phyloP scores from a whole-genome alignment of 2,329 filamentous ascomycete species.

The Trichophyton equinum region DNA sequence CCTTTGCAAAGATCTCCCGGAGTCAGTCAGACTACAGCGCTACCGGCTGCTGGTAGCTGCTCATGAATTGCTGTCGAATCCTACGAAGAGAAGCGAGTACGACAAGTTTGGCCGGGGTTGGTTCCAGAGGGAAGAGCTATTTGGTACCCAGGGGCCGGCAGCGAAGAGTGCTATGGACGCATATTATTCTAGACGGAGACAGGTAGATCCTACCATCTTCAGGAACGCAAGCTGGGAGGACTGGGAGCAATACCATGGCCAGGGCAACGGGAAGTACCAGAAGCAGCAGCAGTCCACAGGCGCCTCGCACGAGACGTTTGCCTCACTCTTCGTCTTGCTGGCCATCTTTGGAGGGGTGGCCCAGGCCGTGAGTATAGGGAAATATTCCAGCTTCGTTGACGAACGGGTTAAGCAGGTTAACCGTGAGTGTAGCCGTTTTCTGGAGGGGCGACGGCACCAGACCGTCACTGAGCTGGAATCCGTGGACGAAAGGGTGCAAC shows the following conservation, averaged over 20 bases:
- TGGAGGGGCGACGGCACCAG: slow-evolving; percentile 42
- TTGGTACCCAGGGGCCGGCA: slow-evolving; percentile 11
- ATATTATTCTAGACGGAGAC: slow-evolving; percentile 22
- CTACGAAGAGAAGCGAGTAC: slow-evolving; percentile 64
- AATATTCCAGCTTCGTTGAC: slow-evolving; percentile 49
- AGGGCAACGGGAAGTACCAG: slow-evolving; percentile 23
- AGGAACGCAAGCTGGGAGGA: slow-evolving; percentile 95
- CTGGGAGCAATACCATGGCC: slow-evolving; percentile 71
- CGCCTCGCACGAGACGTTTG: slow-evolving; percentile 69
- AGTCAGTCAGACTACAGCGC: slow-evolving; percentile 61
- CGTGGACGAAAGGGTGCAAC: slow-evolving; percentile 55
- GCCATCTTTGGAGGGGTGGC: slow-evolving; percentile 57
- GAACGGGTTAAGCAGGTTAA: slow-evolving; percentile 55
- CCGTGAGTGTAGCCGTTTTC: slow-evolving; percentile 47
- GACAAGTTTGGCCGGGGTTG: slow-evolving; percentile 74
- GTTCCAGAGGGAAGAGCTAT: slow-evolving; percentile 35
- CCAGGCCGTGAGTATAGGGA: slow-evolving; percentile 58
- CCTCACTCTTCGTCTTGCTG: slow-evolving; percentile 56
- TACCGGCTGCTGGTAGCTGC: slow-evolving; percentile 82
- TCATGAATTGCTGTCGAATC: slow-evolving; percentile 76
- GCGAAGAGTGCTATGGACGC: not conserved
- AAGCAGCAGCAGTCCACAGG: slow-evolving; percentile 8
- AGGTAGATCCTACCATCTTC: slow-evolving; percentile 39
- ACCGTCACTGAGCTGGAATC: slow-evolving; percentile 37
- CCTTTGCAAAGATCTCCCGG: slow-evolving; percentile 39